Percentiles rank a stretch among this genome's conserved stretches.
Evolutionary conservation across 257 asterid species (phyloP).

Genomic region (Scutellaria galericulata): DNA sequence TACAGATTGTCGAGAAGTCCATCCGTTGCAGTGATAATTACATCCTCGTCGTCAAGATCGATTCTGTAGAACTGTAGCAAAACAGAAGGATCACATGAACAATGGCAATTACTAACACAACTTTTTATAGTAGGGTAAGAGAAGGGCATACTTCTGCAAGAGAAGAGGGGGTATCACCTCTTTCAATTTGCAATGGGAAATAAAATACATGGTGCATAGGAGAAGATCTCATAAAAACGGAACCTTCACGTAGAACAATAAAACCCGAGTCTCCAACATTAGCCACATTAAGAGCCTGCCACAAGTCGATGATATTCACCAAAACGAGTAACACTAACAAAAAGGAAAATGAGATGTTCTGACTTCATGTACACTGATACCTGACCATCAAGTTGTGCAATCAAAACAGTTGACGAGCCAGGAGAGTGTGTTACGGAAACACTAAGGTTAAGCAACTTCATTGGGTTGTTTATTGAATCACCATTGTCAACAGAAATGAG

Average conservation of each 20-base stretch:
- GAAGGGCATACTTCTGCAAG: constrained; percentile 65
- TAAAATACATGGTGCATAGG: constrained; percentile 74
- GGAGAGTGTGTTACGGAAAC: constrained; percentile 57
- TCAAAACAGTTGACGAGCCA: constrained; percentile 73
- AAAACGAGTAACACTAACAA: not conserved
- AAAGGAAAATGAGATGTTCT: constrained; percentile 5
- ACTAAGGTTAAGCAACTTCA: constrained; percentile 59
- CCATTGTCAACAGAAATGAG: constrained; percentile 47
- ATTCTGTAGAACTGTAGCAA: constrained; percentile 60
- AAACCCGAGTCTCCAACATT: constrained; percentile 92
- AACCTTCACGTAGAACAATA: constrained; percentile 63
- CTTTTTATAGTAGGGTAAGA: not conserved
- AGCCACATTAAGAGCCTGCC: constrained; percentile 74
- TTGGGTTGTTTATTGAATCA: constrained; percentile 44
- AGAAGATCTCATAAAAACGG: constrained; percentile 60
- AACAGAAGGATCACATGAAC: constrained; percentile 19
- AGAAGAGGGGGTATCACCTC: constrained; percentile 62
- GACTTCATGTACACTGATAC: constrained; percentile 42
- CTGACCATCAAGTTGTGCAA: constrained; percentile 78
- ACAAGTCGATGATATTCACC: constrained; percentile 8
- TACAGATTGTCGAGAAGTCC: constrained; percentile 87
- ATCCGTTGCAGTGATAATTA: constrained; percentile 70
- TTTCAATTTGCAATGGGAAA: constrained; percentile 66
- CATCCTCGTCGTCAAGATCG: constrained; percentile 72
- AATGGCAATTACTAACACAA: not conserved